Evolutionary conservation across 331 rosid genomes (phyloP).

Genomic region (Pyrus hybrid): DNA sequence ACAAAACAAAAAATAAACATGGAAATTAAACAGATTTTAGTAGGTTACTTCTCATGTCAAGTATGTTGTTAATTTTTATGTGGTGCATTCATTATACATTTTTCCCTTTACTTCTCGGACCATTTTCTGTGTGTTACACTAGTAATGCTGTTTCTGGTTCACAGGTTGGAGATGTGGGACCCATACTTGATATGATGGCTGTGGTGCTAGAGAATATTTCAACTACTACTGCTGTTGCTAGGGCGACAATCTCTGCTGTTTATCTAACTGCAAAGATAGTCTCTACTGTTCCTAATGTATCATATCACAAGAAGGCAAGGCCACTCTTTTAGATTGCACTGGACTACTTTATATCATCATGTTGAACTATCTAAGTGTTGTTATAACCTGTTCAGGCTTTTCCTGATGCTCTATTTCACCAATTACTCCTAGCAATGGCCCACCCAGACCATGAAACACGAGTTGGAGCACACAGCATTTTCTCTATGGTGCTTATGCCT

Average conservation of each 20-base stretch:
- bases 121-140: not conserved
- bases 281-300: slow-evolving; percentile 66
- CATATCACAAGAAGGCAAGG: slow-evolving; percentile 76
- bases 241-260: slow-evolving; percentile 70
- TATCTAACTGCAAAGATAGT: slow-evolving; percentile 69
- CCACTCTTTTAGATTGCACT: slow-evolving; percentile 3
- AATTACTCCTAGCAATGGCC: slow-evolving; percentile 78
- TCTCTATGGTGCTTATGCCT: slow-evolving; percentile 76
- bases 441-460: slow-evolving; percentile 84
- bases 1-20: not conserved
- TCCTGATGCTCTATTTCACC: slow-evolving; percentile 95
- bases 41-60: not conserved
- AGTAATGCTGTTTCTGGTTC: slow-evolving; percentile 27
- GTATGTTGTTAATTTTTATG: not conserved
- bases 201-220: slow-evolving; percentile 73
- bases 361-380: slow-evolving; percentile 14
- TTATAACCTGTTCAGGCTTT: slow-evolving; percentile 52
- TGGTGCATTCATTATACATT: not conserved
- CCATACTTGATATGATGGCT: slow-evolving; percentile 88
- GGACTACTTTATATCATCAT: slow-evolving; percentile 9
- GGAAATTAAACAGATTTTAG: not conserved
- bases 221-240: slow-evolving; percentile 40
- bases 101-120: not conserved
- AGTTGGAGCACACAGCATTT: slow-evolving; percentile 71
- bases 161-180: slow-evolving; percentile 88